phyloP scores from a whole-genome alignment of 208 protist genomes.

The Leishmania guyanensis region DNA sequence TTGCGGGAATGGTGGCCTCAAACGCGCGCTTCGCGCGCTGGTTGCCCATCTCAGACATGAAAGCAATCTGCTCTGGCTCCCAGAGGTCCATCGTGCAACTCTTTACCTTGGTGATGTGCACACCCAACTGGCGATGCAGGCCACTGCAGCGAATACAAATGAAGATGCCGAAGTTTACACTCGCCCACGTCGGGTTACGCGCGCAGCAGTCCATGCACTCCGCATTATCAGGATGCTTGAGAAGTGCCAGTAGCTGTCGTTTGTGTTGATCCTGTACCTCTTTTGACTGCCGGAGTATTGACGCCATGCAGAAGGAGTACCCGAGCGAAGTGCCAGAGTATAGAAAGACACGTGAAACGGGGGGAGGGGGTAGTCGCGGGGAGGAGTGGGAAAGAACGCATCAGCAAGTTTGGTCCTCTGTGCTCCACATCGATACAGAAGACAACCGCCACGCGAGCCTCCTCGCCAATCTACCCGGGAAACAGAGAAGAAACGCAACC shows the following conservation, averaged over 20 bases:
- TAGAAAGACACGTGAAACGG: too few species aligned
- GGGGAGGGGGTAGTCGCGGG: not conserved
- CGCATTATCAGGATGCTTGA: slow-evolving; percentile 53
- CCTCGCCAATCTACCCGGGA: not conserved
- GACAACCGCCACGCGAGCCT: not conserved
- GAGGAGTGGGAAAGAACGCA: not conserved
- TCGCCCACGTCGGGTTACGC: slow-evolving; percentile 75
- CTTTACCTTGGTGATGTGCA: slow-evolving; percentile 88
- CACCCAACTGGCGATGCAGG: slow-evolving; percentile 91
- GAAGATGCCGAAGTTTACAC: slow-evolving; percentile 85
- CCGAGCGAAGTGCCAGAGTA: not conserved
- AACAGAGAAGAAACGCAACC: not conserved
- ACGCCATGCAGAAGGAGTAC: slow-evolving; percentile 31
- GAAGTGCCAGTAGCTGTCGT: slow-evolving; percentile 38
- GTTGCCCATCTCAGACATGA: slow-evolving; percentile 75
- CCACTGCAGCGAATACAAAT: slow-evolving; percentile 90
- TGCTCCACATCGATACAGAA: not conserved
- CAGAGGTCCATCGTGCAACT: slow-evolving; percentile 88
- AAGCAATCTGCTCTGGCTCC: slow-evolving; percentile 69
- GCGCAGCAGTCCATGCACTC: slow-evolving; percentile 85
- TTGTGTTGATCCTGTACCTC: slow-evolving; percentile 41
- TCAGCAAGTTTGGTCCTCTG: not conserved
- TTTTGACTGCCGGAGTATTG: slow-evolving; percentile 41
- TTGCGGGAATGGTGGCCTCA: slow-evolving; percentile 54
- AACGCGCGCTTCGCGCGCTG: slow-evolving; percentile 36